Evolutionary conservation across 75 land plant species (phyloP), one percentile per base, ranked within the genome.

Genomic region (Selaginella moellendorffii): DNA sequence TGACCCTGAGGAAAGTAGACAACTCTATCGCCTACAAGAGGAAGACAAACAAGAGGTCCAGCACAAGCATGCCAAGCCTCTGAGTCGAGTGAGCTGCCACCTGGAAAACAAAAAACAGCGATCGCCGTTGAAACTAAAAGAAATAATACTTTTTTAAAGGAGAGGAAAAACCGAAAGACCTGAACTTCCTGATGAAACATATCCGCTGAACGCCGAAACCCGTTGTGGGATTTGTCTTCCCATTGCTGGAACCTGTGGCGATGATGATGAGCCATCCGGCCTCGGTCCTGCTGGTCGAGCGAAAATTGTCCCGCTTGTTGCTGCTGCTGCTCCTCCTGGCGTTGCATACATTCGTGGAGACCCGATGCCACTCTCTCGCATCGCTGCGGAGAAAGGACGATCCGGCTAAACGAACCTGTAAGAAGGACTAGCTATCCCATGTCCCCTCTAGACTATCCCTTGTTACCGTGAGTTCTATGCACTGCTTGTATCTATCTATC

Each of bases 41-140:
- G 59, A 19, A 56, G 59, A 24, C 59, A 56, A 19, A 24, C 51
- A 56, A 56, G 59, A 21, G 59, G 59, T 9, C 59, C 59, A 56
- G 59, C 59, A 56, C 59, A 56, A 8, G 59, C 59, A 56, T 56
- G 59, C 59, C 59, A 56, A 8, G 59, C 24, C n/a, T 56, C n/a
- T 21, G 59, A 56, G n/a, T 56, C 59, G 9, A 56, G 59, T 19
- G 59, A 56, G 24, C 24, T 56, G 5, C n/a, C 24, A 2, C 24
- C 21, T 8, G 24, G n/a, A n/a, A 36, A 36, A 36, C 5, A 36
- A 5, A 5, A 36, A 36, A 36, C 46, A 5, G 46, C 5, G 46
- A 5, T 36, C 5, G 14, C 46, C 14, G 46, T 36, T 5, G 14
- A 36, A 36, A 36, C 10, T 14, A 36, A 36, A 36, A 5, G 46